phyloP scores from a whole-genome alignment of 2,329 filamentous ascomycete species.

The Daldinia sp. region DNA sequence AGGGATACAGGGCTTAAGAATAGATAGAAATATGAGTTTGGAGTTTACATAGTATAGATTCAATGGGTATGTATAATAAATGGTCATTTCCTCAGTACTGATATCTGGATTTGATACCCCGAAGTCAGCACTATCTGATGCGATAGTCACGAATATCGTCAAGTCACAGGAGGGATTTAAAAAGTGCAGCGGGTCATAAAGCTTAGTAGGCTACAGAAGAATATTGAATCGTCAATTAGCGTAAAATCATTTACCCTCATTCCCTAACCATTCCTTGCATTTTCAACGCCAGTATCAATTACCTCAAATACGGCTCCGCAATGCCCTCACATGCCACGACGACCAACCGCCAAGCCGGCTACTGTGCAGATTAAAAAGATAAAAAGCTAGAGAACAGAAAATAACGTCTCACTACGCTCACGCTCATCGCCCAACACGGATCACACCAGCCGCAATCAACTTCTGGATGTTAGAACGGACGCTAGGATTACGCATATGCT shows the following conservation, averaged over 20 bases:
- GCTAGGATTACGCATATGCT: slow-evolving; percentile 94
- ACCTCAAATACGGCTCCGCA: slow-evolving; percentile 27
- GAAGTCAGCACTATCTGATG: background rate
- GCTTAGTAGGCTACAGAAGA: background rate
- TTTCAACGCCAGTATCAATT: slow-evolving; percentile 41
- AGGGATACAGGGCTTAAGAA: no score
- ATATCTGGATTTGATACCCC: background rate
- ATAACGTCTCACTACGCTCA: background rate
- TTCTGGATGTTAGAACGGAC: slow-evolving; percentile 94
- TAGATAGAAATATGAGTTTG: background rate
- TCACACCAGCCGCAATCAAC: slow-evolving; percentile 91
- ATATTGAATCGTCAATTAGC: slow-evolving; percentile 25
- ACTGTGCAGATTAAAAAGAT: slow-evolving; percentile 7
- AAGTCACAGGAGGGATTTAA: background rate
- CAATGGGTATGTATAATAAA: background rate
- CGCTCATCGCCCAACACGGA: slow-evolving; percentile 72
- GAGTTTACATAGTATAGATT: background rate
- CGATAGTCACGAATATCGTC: background rate
- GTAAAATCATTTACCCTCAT: slow-evolving; percentile 35
- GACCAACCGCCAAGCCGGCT: slow-evolving; percentile 6
- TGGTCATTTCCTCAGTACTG: background rate
- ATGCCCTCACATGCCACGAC: slow-evolving; percentile 15
- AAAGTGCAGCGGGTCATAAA: background rate
- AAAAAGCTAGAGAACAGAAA: background rate
- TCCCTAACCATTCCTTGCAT: slow-evolving; percentile 26